phyloP scores from a whole-genome alignment of 2,329 filamentous ascomycete species.

The Fusarium sp. region DNA sequence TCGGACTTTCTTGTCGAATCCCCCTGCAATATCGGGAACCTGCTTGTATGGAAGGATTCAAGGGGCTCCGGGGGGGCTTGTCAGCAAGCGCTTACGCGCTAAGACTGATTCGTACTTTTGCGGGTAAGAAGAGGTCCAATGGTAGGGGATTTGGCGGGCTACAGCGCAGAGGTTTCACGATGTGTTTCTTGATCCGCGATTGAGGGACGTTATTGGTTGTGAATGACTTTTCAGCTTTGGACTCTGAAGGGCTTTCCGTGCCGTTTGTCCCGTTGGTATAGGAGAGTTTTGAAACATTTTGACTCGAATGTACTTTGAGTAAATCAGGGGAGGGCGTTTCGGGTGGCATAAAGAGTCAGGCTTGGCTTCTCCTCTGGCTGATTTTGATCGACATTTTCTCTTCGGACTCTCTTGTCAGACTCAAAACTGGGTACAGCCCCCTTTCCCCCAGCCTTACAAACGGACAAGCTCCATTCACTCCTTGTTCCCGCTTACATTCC shows the following conservation, averaged over 20 bases:
- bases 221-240: background rate
- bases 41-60: background rate
- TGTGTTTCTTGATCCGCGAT: background rate
- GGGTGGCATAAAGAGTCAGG: background rate
- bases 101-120: background rate
- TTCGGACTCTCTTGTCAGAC: background rate
- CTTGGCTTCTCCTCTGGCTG: background rate
- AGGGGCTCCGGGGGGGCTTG: too few species aligned
- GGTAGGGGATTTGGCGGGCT: background rate
- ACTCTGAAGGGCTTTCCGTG: background rate
- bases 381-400: background rate
- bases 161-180: background rate
- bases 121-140: background rate
- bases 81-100: background rate
- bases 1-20: background rate
- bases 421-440: background rate
- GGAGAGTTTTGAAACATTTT: background rate
- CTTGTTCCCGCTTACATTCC: background rate
- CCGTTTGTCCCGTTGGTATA: background rate
- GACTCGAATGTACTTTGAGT: too few species aligned
- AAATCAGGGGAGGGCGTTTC: background rate
- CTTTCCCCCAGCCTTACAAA: background rate
- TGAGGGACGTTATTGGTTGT: background rate
- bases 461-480: background rate
- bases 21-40: background rate